phyloP scores from a whole-genome alignment of 2,329 filamentous ascomycete genomes.

The Ceratocystiopsis sp. region DNA sequence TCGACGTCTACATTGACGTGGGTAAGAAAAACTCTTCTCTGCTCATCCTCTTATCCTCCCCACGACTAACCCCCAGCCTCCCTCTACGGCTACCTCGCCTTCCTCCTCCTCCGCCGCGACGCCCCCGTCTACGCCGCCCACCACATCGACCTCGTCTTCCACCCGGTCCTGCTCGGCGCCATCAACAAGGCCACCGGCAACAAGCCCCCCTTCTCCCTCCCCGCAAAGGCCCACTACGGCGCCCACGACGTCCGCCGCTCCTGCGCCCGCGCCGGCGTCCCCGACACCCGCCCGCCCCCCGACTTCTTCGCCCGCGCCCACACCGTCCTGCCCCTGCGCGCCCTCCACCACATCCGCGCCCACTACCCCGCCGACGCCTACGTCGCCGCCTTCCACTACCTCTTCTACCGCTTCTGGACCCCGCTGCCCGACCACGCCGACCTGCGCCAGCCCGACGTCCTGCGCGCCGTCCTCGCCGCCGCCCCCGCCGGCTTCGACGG shows the following conservation, averaged over 20 bases:
- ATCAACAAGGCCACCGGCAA: constrained; percentile 50
- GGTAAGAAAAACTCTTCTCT: constrained; percentile 24
- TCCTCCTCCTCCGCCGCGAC: constrained; percentile 41
- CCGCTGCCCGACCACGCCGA: constrained; percentile 33
- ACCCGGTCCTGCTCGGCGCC: constrained; percentile 55
- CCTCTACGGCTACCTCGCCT: constrained; percentile 37
- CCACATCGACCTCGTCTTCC: constrained; percentile 46
- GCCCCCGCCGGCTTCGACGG: constrained; percentile 12
- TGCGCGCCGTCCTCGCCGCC: constrained; percentile 22
- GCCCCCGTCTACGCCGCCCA: constrained; percentile 35
- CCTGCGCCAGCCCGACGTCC: constrained; percentile 38
- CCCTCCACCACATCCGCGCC: constrained; percentile 49
- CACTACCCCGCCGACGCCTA: constrained; percentile 31
- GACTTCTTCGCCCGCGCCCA: constrained; percentile 26
- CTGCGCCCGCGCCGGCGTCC: constrained; percentile 20
- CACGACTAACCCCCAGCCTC: constrained; percentile 34
- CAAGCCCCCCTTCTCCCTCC: constrained; percentile 54
- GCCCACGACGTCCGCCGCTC: constrained; percentile 23
- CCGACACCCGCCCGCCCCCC: constrained; percentile 20
- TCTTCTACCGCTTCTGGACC: constrained; percentile 48
- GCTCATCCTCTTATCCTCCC: not conserved
- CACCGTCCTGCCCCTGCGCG: constrained; percentile 42
- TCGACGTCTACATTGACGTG: constrained; percentile 41
- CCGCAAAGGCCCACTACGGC: constrained; percentile 47
- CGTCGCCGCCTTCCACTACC: constrained; percentile 32